Evolutionary conservation across 768 basidiomycete species (phyloP), one percentile per base, ranked within the genome.

Genomic region (Termitomyces sp.): DNA sequence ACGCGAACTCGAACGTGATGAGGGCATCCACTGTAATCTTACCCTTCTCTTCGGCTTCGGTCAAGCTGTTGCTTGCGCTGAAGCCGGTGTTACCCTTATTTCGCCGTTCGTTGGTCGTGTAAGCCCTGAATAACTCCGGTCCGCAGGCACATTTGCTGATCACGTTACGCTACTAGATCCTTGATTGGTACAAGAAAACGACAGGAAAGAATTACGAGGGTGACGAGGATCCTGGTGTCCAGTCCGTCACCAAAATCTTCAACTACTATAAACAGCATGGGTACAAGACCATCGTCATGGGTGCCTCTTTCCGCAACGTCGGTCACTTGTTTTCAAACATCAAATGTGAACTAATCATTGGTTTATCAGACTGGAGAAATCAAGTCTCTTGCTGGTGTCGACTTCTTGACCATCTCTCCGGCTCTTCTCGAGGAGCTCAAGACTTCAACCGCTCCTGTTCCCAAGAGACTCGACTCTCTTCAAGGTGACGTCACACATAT

Each of bases 221-320:
- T 55, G 94, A 92, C 65, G 86, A 88, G 50, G 96, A 98, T 81
- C 96, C 96, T 11, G 96, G 97, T 81, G 97, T 99, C 69, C 76
- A 87, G 75, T 95, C 92, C 46, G 97, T 99, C 64, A 89, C 92
- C 82, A 91, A 84, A 78, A 99, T 99, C 81, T 99, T 89, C 87
- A 92, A 96, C 83, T 98, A 95, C 78, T 99, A 99, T 87, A 98
- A 98, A 85, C 95, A 97, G 74, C 86, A 98, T 79, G 84, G 85
- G 62, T 98, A 99, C 86, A 93, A 95, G 71, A 99, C 97, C 68
- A 98, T 99, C 77, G 96, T 98, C 75, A 98, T 98, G 97, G 97
- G 96, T 73, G 97, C 97, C 62, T 96, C 94, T 37, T 98, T 99
- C 95, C 92, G 97, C 73, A 98, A 98, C 82, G 89, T 95, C 68